Percentiles rank a stretch among this genome's conserved stretches.
phyloP scores from a whole-genome alignment of 169 alveolate genomes.

The Fabrea salina region DNA sequence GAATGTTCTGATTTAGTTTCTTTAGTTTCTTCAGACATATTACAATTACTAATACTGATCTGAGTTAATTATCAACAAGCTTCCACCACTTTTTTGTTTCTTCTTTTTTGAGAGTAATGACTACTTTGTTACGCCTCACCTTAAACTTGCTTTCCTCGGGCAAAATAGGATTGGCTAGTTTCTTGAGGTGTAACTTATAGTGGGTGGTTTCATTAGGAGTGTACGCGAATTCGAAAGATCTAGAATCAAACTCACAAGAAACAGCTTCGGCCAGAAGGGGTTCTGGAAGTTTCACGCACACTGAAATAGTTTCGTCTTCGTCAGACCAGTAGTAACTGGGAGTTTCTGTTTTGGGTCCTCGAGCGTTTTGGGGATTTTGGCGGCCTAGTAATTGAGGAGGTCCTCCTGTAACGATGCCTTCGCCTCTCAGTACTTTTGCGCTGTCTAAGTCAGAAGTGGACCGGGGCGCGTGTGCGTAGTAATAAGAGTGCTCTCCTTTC shows the following conservation, averaged over 20 bases:
- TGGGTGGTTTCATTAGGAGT: neutral
- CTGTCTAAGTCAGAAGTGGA: neutral
- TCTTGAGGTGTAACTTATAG: neutral
- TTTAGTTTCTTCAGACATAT: no score
- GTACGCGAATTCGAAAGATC: neutral
- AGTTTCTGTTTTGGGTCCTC: neutral
- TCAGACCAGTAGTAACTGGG: constrained; percentile 12
- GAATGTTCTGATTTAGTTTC: no score
- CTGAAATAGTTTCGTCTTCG: neutral
- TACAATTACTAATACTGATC: no score
- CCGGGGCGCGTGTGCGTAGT: constrained; percentile 29
- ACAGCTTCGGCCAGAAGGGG: neutral
- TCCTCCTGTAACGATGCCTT: constrained; percentile 25
- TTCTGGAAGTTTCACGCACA: neutral
- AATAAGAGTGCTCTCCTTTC: constrained; percentile 30
- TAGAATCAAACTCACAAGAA: neutral
- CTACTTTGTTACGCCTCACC: constrained; percentile 8
- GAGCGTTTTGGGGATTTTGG: neutral
- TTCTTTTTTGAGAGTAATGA: neutral
- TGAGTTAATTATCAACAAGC: neutral
- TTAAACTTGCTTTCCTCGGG: neutral
- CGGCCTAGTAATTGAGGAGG: constrained; percentile 6
- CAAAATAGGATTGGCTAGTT: neutral
- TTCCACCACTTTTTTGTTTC: neutral
- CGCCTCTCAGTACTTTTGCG: constrained; percentile 13